A percentile compares a stretch with the other conserved stretches of the same genome.
phyloP scores from a whole-genome alignment of 148 eudicot species.

The Camellia lanceoleosa region DNA sequence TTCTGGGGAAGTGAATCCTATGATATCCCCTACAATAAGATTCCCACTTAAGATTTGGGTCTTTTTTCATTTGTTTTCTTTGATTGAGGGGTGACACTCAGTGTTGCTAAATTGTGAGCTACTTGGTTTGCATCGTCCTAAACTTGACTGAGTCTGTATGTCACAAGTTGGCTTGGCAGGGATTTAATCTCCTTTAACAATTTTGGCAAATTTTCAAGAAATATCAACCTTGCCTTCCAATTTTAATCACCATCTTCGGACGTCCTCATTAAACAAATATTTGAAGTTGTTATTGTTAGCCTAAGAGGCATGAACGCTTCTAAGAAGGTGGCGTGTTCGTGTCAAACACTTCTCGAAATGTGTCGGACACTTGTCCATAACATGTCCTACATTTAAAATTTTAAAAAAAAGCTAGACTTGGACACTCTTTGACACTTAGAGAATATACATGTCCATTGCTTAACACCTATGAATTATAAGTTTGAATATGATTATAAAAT shows the following conservation, averaged over 20 bases:
- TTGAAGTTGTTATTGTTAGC: not conserved
- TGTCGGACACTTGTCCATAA: too few species aligned
- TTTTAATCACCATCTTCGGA: not conserved
- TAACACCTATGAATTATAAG: too few species aligned
- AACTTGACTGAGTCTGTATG: not conserved
- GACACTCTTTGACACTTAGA: too few species aligned
- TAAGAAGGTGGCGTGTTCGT: too few species aligned
- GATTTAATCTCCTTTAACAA: not conserved
- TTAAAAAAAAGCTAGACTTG: too few species aligned
- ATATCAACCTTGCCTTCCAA: not conserved
- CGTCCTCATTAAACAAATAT: not conserved
- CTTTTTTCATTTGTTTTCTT: not conserved
- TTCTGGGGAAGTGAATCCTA: not conserved
- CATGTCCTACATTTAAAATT: too few species aligned
- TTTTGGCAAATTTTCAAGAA: not conserved
- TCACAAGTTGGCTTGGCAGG: not conserved
- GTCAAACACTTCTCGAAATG: too few species aligned
- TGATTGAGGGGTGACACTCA: not conserved
- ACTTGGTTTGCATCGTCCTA: not conserved
- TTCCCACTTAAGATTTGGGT: not conserved
- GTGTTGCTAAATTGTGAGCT: not conserved
- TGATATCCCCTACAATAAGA: not conserved
- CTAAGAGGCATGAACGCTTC: not conserved
- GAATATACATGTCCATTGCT: too few species aligned
- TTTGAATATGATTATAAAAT: too few species aligned